Percentiles rank a stretch among this genome's conserved stretches.
Conservation (phyloP, 805 yeast species). For the Saccharomycopsis olivae region DNA sequence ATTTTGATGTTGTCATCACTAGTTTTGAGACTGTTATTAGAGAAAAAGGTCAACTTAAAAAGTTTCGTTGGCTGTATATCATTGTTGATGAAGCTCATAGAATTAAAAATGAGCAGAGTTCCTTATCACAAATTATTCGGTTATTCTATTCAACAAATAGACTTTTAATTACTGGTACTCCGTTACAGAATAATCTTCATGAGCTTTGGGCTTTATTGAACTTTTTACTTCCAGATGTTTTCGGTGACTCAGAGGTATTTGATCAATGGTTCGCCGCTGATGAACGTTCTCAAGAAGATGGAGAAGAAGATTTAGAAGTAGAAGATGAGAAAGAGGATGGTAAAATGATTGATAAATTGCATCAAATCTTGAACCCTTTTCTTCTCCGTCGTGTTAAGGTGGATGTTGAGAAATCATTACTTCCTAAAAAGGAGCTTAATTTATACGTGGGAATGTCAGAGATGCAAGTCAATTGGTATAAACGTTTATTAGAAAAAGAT, state of each 20-base stretch:
- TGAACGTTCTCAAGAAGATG: slow-evolving; percentile 31
- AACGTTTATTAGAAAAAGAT: slow-evolving; percentile 78
- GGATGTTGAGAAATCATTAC: slow-evolving; percentile 83
- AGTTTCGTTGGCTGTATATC: slow-evolving; percentile 86
- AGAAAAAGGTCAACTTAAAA: slow-evolving; percentile 72
- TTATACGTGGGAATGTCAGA: slow-evolving; percentile 90
- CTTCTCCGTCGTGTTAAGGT: slow-evolving; percentile 80
- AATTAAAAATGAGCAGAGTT: slow-evolving; percentile 88
- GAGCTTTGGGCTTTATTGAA: slow-evolving; percentile 94
- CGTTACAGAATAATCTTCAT: slow-evolving; percentile 87
- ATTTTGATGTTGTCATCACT: slow-evolving; percentile 83
- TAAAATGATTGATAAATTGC: slow-evolving; percentile 76
- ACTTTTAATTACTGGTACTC: slow-evolving; percentile 88
- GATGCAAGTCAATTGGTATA: slow-evolving; percentile 92
- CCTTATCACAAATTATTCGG: slow-evolving; percentile 85
- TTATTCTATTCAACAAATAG: slow-evolving; percentile 79
- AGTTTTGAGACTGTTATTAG: slow-evolving; percentile 90
- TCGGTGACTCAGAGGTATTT: slow-evolving; percentile 81
- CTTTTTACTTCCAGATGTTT: slow-evolving; percentile 86
- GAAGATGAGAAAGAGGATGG: slow-evolving; percentile 51
- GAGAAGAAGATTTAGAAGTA: no score
- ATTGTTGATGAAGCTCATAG: slow-evolving; percentile 95
- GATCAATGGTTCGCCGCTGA: slow-evolving; percentile 74
- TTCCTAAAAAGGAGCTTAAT: slow-evolving; percentile 86
- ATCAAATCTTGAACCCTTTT: slow-evolving; percentile 81